Base-by-base conservation (phyloP, 768 basidiomycete species). In the Tulasnella sp. region DNA sequence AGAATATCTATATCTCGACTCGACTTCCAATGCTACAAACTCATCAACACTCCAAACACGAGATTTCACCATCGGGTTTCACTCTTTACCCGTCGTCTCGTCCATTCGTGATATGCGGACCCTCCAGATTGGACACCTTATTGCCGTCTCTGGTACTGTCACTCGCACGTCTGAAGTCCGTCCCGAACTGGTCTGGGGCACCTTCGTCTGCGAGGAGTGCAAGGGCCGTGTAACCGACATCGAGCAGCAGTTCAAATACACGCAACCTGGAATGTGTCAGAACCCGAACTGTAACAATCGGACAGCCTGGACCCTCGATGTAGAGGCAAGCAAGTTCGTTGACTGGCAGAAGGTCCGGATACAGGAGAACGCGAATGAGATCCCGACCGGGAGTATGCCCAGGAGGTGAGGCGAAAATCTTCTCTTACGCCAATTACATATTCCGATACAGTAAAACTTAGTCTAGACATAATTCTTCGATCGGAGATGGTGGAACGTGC, bases 291-390 rank as follows among this genome's bases (percentile, higher is more conserved):
- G 96, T 67, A 86, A 88, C 29, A 98, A 98, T 70, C 81, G 92
- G 29, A 72, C 74, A 17, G 85, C 81, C 30, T 99, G 93, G 93
- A 84, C 92, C 67, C 80, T 99, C 43, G 89, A 93, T 68, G 91
- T 98, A 60, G 94, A 98, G 69, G 84, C 85, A 54, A 93, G 90
- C 27, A 93, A 91, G 70, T 99, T 99, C 69, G 89, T 91, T 0
- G 96, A 99, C 69, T 98, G 96, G 96, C 96, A 99, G 71, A 97
- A 97, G 71, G 92, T 98, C 49, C 84, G 96, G 45, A 97, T 99
- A 46, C 96, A 99, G 68, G 96, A 99, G 74, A 98, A 97, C 66
- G 85, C 94, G 9, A 96, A 93, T 25, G 96, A 98, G 72, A 98
- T 99, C 59, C 96, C 96, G 1, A 98, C 94, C 0, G 96, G 96